These are phyloP conservation scores for Papiliotrema laurentii DNA, from an alignment of 1,284 basidiomycete species.

Conservation along the genomic window DNA sequence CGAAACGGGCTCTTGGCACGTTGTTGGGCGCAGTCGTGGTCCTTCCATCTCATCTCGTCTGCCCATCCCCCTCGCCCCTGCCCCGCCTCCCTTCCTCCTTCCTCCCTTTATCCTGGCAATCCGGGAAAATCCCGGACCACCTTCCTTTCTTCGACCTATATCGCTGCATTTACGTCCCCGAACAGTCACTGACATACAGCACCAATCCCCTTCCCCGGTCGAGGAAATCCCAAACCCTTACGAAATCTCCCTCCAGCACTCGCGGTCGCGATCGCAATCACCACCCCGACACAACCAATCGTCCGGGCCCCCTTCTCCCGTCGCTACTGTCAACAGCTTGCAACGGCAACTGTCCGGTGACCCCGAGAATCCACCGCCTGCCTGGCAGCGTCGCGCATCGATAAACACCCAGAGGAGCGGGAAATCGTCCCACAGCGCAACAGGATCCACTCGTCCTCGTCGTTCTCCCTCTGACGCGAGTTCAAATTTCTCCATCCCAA, in stretches of 20 bases:
- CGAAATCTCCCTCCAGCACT: constrained; percentile 19
- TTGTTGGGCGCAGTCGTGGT: no score
- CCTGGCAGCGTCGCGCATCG: constrained; percentile 40
- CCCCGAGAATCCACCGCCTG: constrained; percentile 37
- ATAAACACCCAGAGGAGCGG: constrained; percentile 12
- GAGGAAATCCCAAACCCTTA: constrained; percentile 27
- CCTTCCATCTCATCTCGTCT: background rate
- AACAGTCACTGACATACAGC: constrained; percentile 6
- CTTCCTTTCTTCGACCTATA: background rate
- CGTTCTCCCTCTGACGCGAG: constrained; percentile 4
- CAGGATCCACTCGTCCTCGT: constrained; percentile 1
- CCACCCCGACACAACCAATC: background rate
- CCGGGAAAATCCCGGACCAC: background rate
- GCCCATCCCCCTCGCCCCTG: background rate
- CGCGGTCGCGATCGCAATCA: constrained; percentile 3
- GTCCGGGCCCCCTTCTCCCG: constrained; percentile 17
- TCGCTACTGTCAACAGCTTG: constrained; percentile 22
- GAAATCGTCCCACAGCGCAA: background rate
- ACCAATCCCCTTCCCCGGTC: constrained; percentile 30
- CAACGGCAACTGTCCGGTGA: constrained; percentile 37
- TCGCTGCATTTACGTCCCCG: background rate
- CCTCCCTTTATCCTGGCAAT: background rate
- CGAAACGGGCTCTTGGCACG: no score
- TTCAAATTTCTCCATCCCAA: constrained; percentile 4
- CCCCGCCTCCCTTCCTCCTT: background rate